Evolutionary conservation across 768 basidiomycete species (phyloP).

Genomic region (Clavulina sp.): DNA sequence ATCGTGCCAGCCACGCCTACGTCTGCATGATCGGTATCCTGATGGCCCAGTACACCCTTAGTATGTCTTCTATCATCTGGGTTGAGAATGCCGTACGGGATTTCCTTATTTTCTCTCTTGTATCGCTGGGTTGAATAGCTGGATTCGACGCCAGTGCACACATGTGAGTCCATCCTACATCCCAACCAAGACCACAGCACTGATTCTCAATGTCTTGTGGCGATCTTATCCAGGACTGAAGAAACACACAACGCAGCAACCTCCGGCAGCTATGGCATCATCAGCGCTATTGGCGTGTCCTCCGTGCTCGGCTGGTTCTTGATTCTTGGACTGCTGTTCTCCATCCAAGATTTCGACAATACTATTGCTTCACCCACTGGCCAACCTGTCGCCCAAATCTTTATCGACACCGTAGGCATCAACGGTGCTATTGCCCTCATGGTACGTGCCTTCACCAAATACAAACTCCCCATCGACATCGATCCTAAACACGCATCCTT

Average conservation of each 20-base stretch:
- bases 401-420: conserved; percentile 56
- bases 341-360: conserved; percentile 47
- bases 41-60: conserved; percentile 63
- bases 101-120: too few relatives aligned
- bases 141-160: conserved; percentile 55
- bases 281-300: conserved; percentile 56
- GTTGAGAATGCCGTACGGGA: neutral
- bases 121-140: neutral
- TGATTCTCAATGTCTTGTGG: too few relatives aligned
- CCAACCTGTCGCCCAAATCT: conserved; percentile 63
- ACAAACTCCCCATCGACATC: neutral
- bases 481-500: neutral
- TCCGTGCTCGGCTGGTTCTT: conserved; percentile 63
- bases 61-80: conserved; percentile 24
- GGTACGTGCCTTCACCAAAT: conserved; percentile 27
- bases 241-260: conserved; percentile 52
- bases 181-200: neutral
- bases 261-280: conserved; percentile 48
- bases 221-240: conserved; percentile 44
- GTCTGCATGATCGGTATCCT: conserved; percentile 54
- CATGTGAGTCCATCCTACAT: conserved; percentile 28
- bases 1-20: conserved; percentile 49
- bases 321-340: conserved; percentile 52
- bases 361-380: conserved; percentile 39
- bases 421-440: conserved; percentile 59